Conservation (phyloP, 306 rosid species). For the Ormosia emarginata region DNA sequence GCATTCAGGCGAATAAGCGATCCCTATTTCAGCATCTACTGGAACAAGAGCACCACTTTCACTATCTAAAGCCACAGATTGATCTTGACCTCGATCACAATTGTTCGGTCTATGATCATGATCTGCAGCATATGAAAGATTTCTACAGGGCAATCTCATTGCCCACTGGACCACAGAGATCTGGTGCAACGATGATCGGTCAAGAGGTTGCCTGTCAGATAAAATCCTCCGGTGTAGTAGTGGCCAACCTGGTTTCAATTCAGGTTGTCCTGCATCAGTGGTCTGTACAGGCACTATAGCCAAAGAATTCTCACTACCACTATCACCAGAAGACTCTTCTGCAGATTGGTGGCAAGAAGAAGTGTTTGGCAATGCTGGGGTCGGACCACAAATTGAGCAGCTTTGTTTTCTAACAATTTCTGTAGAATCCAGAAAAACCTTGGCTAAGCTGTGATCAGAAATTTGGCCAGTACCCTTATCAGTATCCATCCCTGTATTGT, state of each 20-base stretch:
- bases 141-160: slow-evolving; percentile 75
- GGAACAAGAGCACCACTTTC: slow-evolving; percentile 79
- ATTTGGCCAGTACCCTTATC: slow-evolving; percentile 7
- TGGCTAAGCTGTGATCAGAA: slow-evolving; percentile 55
- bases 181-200: slow-evolving; percentile 30
- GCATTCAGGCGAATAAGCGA: slow-evolving; percentile 40
- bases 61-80: slow-evolving; percentile 44
- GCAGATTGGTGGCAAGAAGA: slow-evolving; percentile 35
- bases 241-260: slow-evolving; percentile 92
- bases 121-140: slow-evolving; percentile 29
- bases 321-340: slow-evolving; percentile 39
- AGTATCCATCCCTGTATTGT: slow-evolving; percentile 17
- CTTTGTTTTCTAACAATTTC: slow-evolving; percentile 29
- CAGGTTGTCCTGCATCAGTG: slow-evolving; percentile 41
- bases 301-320: slow-evolving; percentile 43
- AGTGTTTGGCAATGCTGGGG: slow-evolving; percentile 23
- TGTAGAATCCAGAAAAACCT: slow-evolving; percentile 36
- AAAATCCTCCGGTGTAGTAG: slow-evolving; percentile 50
- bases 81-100: slow-evolving; percentile 33
- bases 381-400: slow-evolving; percentile 59
- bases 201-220: slow-evolving; percentile 28
- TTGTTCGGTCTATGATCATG: slow-evolving; percentile 21
- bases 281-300: slow-evolving; percentile 71
- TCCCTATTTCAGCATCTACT: slow-evolving; percentile 42
- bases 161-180: slow-evolving; percentile 97